Conservation (phyloP, 345 rosid species). For the Camelina laxa region DNA sequence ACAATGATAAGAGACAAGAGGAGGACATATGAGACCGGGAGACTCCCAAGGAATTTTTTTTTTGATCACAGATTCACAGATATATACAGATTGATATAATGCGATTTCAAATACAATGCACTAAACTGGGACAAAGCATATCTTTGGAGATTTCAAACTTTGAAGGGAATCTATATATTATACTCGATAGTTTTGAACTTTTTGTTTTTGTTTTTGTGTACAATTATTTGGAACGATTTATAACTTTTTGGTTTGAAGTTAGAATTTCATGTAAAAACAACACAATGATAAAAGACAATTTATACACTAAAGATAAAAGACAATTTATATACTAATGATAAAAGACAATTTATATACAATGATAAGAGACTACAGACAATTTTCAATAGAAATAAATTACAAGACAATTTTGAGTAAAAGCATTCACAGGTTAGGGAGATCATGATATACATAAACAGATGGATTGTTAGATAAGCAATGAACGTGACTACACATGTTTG, state of each 20-base stretch:
- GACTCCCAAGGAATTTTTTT: not conserved
- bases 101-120: constrained; percentile 10
- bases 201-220: not conserved
- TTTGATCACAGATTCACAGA: not conserved
- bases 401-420: not conserved
- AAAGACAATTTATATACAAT: too few relatives aligned
- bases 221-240: not conserved
- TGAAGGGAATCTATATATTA: constrained; percentile 6
- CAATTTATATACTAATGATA: too few relatives aligned
- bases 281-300: not conserved
- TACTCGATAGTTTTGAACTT: constrained; percentile 13
- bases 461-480: constrained; percentile 10
- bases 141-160: constrained; percentile 28
- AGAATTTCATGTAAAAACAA: not conserved
- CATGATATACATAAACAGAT: not conserved
- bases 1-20: not conserved
- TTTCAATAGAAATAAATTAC: not conserved
- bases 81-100: constrained; percentile 14
- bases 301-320: too few relatives aligned
- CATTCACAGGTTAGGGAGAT: not conserved
- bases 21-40: not conserved
- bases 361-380: too few relatives aligned
- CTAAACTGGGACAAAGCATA: constrained; percentile 28
- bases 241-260: constrained; percentile 1
- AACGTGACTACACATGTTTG: constrained; percentile 15